Evolutionary conservation across 2,329 filamentous ascomycete species (phyloP).

Genomic region (Pyrenophora teres): DNA sequence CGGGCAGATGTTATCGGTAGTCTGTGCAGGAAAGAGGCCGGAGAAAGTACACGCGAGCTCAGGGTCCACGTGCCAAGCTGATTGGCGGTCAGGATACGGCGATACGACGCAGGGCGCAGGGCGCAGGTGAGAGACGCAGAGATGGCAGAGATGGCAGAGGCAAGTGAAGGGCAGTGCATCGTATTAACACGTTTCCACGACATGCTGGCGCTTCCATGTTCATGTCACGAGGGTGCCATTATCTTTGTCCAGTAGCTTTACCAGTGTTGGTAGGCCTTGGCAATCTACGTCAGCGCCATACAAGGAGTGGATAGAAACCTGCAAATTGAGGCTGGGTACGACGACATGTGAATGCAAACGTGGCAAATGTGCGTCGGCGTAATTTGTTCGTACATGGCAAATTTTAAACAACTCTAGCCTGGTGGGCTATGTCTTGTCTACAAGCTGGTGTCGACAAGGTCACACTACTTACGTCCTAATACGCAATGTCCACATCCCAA

Average conservation of each 20-base stretch:
- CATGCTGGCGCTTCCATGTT: background rate
- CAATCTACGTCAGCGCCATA: conserved; percentile 24
- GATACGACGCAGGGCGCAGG: conserved; percentile 2
- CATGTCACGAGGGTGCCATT: background rate
- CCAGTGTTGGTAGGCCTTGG: conserved; percentile 15
- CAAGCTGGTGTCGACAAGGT: conserved; percentile 2
- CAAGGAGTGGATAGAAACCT: conserved; percentile 13
- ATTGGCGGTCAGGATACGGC: conserved; percentile 25
- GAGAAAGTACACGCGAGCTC: conserved; percentile 19
- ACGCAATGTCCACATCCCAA: background rate
- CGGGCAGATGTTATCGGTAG: conserved; percentile 19
- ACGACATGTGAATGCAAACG: background rate
- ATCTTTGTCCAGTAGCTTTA: conserved; percentile 6
- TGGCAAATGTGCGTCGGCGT: background rate
- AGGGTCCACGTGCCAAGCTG: conserved; percentile 39
- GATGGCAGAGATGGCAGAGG: background rate
- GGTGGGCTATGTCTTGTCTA: background rate
- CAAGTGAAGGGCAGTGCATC: background rate
- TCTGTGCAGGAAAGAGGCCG: conserved; percentile 5
- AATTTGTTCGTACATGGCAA: background rate
- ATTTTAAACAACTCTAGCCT: background rate
- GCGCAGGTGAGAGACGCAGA: background rate
- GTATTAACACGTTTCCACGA: background rate
- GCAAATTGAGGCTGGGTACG: conserved; percentile 7
- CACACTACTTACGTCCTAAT: background rate